These are phyloP conservation scores for Colletotrichum zoysiae DNA, from an alignment of 2,329 filamentous ascomycete species.

Conservation along the genomic window DNA sequence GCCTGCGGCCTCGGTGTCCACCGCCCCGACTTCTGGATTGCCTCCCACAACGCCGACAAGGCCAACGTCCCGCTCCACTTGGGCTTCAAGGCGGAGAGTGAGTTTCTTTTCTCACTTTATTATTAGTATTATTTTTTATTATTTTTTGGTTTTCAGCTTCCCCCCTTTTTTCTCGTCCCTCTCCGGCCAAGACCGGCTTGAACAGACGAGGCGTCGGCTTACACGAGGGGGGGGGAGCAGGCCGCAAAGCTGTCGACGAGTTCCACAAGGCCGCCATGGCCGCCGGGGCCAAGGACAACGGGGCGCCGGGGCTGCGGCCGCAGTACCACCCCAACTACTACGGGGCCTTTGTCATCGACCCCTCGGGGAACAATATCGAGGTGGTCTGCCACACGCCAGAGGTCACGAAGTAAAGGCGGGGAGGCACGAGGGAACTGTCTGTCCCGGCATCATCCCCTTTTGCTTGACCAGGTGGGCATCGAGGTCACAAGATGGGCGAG, in stretches of 20 bases:
- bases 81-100: constrained; percentile 51
- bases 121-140: not conserved
- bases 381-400: constrained; percentile 50
- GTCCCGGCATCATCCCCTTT: not conserved
- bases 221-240: constrained; percentile 44
- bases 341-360: constrained; percentile 63
- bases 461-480: not conserved
- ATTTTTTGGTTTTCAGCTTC: accelerated
- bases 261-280: constrained; percentile 58
- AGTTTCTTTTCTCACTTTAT: not conserved
- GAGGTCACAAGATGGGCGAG: not conserved
- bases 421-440: accelerated
- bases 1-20: constrained; percentile 50
- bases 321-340: constrained; percentile 63
- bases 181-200: no score
- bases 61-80: constrained; percentile 46
- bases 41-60: constrained; percentile 31
- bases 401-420: constrained; percentile 7
- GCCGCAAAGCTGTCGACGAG: constrained; percentile 56
- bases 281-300: constrained; percentile 62
- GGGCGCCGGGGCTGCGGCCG: constrained; percentile 58
- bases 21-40: constrained; percentile 51
- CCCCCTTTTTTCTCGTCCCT: not conserved
- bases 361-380: constrained; percentile 66
- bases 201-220: not conserved